Evolutionary conservation across 2,329 filamentous ascomycete genomes (phyloP).

Genomic region (Fulvia fulva): DNA sequence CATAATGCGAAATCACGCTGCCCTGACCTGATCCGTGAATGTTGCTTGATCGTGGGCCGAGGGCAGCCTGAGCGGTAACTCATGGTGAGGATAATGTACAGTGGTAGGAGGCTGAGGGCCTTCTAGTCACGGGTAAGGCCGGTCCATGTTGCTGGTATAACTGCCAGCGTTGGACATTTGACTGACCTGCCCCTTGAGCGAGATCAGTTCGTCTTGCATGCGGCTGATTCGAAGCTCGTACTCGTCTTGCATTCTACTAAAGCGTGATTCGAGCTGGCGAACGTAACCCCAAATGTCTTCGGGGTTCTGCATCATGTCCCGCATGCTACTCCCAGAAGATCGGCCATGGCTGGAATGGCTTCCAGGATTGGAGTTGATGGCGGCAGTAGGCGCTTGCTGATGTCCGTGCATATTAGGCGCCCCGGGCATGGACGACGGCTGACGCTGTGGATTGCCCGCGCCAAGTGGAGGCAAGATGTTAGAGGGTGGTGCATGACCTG

Average conservation of each 20-base stretch:
- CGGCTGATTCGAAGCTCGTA: conserved; percentile 43
- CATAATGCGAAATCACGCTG: conserved; percentile 7
- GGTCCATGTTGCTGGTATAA: conserved; percentile 30
- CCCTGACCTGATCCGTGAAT: conserved; percentile 16
- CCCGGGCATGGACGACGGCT: conserved; percentile 17
- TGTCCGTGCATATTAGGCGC: conserved; percentile 40
- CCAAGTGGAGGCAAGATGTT: conserved; percentile 40
- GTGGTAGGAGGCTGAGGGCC: neutral
- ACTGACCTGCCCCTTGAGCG: conserved; percentile 28
- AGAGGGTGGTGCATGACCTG: conserved; percentile 13
- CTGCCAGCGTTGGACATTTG: conserved; percentile 26
- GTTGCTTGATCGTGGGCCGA: conserved; percentile 20
- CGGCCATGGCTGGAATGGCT: conserved; percentile 51
- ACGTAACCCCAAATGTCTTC: conserved; percentile 67
- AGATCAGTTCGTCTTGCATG: conserved; percentile 43
- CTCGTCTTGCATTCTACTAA: conserved; percentile 46
- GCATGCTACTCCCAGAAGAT: conserved; percentile 57
- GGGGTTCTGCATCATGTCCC: conserved; percentile 60
- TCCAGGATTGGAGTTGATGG: conserved; percentile 44
- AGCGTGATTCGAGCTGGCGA: conserved; percentile 60
- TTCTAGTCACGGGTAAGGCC: conserved; percentile 17
- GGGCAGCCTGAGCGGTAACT: conserved; percentile 7
- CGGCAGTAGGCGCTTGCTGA: conserved; percentile 9
- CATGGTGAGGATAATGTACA: conserved; percentile 15
- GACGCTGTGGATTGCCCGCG: conserved; percentile 22